A percentile compares a stretch with the other conserved stretches of the same genome.
phyloP scores from a whole-genome alignment of 179 eudicot species.

The Sideroxylon spinosum region DNA sequence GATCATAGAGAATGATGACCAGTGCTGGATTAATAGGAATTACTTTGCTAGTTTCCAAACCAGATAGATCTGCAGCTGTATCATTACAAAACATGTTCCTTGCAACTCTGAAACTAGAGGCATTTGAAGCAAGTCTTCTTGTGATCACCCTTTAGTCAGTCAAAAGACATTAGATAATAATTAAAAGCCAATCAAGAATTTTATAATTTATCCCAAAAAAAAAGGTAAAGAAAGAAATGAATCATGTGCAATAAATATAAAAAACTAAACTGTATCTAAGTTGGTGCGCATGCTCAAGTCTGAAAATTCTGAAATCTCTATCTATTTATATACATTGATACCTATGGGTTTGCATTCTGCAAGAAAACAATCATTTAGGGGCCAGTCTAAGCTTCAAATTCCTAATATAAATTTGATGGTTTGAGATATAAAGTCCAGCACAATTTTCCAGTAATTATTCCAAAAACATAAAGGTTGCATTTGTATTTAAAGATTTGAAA shows the following conservation, averaged over 20 bases:
- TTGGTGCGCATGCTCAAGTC: too few species aligned
- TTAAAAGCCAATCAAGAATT: neutral
- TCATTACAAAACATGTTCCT: constrained; percentile 30
- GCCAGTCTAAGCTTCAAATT: neutral
- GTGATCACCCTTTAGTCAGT: constrained; percentile 27
- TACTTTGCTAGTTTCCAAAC: constrained; percentile 24
- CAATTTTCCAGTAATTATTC: neutral
- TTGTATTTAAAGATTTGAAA: too few species aligned
- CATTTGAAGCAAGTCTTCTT: constrained; percentile 21
- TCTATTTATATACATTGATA: neutral
- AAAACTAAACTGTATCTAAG: neutral
- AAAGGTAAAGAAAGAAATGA: neutral
- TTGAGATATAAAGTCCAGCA: neutral
- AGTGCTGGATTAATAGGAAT: neutral
- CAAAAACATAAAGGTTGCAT: neutral
- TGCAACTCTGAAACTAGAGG: constrained; percentile 18
- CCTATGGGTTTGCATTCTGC: neutral
- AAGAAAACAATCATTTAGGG: neutral
- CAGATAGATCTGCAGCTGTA: constrained; percentile 25
- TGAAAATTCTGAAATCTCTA: neutral
- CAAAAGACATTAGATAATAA: constrained; percentile 1
- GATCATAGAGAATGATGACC: neutral
- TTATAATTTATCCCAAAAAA: neutral
- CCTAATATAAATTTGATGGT: neutral
- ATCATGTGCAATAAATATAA: neutral